Evolutionary conservation across 495 filamentous ascomycete genomes (phyloP).

Genomic region (Hyphodiscus hymeniophilus): DNA sequence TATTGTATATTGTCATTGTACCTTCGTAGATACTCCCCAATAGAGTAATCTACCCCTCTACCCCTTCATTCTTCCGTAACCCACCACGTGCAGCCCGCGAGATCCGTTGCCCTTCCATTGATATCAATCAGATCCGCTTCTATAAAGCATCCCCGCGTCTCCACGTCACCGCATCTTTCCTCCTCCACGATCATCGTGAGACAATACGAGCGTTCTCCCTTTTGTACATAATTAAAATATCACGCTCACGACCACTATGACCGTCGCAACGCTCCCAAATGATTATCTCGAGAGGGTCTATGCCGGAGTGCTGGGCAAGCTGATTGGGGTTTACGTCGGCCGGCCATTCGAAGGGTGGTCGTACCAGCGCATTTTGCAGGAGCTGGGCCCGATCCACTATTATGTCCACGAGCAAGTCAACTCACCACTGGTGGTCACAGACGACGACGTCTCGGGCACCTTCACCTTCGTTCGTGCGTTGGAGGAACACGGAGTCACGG

Average conservation of each 20-base stretch:
- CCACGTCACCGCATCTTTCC: too few species aligned
- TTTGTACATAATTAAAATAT: too few species aligned
- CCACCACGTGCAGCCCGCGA: too few species aligned
- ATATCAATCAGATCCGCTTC: too few species aligned
- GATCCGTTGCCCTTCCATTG: too few species aligned
- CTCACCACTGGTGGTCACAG: slow-evolving; percentile 24
- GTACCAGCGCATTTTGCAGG: slow-evolving; percentile 22
- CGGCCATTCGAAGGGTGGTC: slow-evolving; percentile 29
- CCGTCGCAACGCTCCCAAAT: slow-evolving; percentile 7
- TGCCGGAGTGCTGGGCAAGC: slow-evolving; percentile 28
- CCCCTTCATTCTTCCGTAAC: too few species aligned
- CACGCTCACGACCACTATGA: neutral
- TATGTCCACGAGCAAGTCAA: slow-evolving; percentile 24
- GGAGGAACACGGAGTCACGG: slow-evolving; percentile 21
- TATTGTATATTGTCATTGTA: too few species aligned
- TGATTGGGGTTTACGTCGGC: slow-evolving; percentile 28
- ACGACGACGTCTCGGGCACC: slow-evolving; percentile 28
- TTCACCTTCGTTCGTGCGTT: slow-evolving; percentile 26
- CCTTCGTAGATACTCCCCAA: too few species aligned
- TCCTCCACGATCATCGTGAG: too few species aligned
- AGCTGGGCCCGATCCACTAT: slow-evolving; percentile 24
- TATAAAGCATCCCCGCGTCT: too few species aligned
- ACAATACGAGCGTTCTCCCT: too few species aligned
- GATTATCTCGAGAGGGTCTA: slow-evolving; percentile 27
- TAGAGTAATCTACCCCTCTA: too few species aligned